Evolutionary conservation across 2,329 filamentous ascomycete genomes (phyloP), one percentile per base, ranked within the genome.

Genomic region (Rutstroemia sydowiana): DNA sequence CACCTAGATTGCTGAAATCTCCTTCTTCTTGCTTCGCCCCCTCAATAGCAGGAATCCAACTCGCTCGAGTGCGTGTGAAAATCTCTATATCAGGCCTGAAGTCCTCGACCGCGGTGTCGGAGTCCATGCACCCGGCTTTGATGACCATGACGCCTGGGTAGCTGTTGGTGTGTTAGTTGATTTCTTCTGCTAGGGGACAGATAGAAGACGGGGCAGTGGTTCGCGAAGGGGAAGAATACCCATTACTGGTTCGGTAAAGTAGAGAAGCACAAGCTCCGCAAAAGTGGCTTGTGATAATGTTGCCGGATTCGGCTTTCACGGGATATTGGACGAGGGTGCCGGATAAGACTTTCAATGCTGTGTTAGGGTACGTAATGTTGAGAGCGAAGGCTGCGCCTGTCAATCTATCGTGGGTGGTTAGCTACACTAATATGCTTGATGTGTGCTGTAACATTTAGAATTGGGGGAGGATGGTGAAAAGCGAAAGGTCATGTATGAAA

Each of bases 51-150:
- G 46, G 43, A 30, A 59, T 28, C 59, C 56, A 61, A 23, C 43
- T 41, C 5, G 57, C 52, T n/a, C 59, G 51, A 40, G 47, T 59
- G 37, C 57, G 52, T 6, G 59, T 60, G 47, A 56, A 62, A 10
- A 59, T 57, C 47, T 62, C 60, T 14, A 59, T 54, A 11, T 59
- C 51, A n/a, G 56, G 58, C 4, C 56, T 44, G 49, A 45, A 62
- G 13, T 55, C 44, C 18, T 34, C 45, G 1, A 53, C 46, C 7
- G 52, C 48, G 55, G 60, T 52, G 6, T 43, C 44, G 9, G 53
- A 51, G 56, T 60, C 57, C 18, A 61, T 51, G 51, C 56, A 62
- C 2, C 59, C 60, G 8, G 55, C 60, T 26, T 61, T 62, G 31
- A 60, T 55, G 2, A 52, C 51, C 32, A 61, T 51, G n/a, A 30